These are phyloP conservation scores for Globisporangium paroecandrum DNA, from an alignment of 352 stramenopile genomes.

Conservation along the genomic window DNA sequence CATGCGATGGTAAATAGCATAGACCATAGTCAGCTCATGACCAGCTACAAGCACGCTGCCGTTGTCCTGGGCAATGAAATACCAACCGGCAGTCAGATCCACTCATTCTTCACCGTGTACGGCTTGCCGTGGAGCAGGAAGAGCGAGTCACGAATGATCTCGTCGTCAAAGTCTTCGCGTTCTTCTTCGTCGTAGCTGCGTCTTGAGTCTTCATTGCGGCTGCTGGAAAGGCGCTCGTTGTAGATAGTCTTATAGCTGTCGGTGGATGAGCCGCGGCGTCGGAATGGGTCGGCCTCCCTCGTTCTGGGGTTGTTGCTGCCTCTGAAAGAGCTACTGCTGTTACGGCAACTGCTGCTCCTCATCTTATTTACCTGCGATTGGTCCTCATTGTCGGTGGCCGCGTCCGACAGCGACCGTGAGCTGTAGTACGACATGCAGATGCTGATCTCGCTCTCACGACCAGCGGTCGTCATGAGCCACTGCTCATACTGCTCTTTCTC, in stretches of 20 bases:
- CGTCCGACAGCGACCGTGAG: conserved; percentile 13
- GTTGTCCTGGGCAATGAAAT: too few species aligned
- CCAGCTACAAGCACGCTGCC: too few species aligned
- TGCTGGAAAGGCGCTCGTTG: not conserved
- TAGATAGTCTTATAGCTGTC: conserved; percentile 11
- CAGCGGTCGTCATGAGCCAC: not conserved
- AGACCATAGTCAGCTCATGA: too few species aligned
- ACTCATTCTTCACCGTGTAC: not conserved
- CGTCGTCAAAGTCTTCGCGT: not conserved
- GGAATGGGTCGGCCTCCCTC: conserved; percentile 3
- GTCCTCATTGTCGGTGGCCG: not conserved
- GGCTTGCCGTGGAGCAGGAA: not conserved
- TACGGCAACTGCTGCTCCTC: not conserved
- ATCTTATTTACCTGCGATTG: not conserved
- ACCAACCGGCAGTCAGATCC: conserved; percentile 1
- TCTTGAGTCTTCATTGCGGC: not conserved
- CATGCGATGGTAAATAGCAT: not conserved
- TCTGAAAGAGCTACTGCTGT: not conserved
- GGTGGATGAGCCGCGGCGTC: conserved; percentile 4
- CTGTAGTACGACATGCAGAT: conserved; percentile 19
- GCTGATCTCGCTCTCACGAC: conserved; percentile 13
- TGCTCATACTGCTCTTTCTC: not conserved
- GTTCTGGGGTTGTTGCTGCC: not conserved
- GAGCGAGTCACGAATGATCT: conserved; percentile 9
- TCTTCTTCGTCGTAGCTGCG: not conserved